Evolutionary conservation across 805 yeast genomes (phyloP).

Genomic region (Starmerella cellae): DNA sequence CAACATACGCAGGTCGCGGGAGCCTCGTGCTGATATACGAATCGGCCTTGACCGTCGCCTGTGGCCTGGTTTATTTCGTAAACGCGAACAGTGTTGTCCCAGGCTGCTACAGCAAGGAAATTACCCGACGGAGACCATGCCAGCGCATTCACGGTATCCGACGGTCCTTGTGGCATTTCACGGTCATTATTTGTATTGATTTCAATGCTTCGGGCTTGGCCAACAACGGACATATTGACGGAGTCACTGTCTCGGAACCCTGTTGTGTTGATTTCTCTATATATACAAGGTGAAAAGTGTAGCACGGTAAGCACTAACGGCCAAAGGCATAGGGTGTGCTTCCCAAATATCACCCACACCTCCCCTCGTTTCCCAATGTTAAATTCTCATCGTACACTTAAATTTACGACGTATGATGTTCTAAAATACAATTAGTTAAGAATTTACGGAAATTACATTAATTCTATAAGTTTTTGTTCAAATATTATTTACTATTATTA

Average conservation of each 20-base stretch:
- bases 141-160: slow-evolving; percentile 72
- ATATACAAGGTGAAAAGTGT: too few relatives aligned
- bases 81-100: slow-evolving; percentile 91
- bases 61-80: slow-evolving; percentile 60
- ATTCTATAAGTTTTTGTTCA: too few relatives aligned
- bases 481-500: too few relatives aligned
- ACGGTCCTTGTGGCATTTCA: slow-evolving; percentile 18
- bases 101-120: slow-evolving; percentile 64
- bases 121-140: slow-evolving; percentile 82
- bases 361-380: too few relatives aligned
- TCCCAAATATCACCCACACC: too few relatives aligned
- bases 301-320: too few relatives aligned
- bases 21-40: slow-evolving; percentile 76
- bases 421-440: not conserved
- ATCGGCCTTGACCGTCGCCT: slow-evolving; percentile 78
- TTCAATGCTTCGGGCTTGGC: slow-evolving; percentile 7
- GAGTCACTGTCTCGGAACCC: too few relatives aligned
- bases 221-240: not conserved
- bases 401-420: too few relatives aligned
- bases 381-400: too few relatives aligned
- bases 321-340: too few relatives aligned
- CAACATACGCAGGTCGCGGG: slow-evolving; percentile 77
- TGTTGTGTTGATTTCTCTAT: too few relatives aligned
- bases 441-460: not conserved
- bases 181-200: slow-evolving; percentile 10